A percentile compares a stretch with the other conserved stretches of the same genome.
These are phyloP conservation scores for Fusarium sp. DNA, from an alignment of 2,329 filamentous ascomycete genomes.

Conservation along the genomic window DNA sequence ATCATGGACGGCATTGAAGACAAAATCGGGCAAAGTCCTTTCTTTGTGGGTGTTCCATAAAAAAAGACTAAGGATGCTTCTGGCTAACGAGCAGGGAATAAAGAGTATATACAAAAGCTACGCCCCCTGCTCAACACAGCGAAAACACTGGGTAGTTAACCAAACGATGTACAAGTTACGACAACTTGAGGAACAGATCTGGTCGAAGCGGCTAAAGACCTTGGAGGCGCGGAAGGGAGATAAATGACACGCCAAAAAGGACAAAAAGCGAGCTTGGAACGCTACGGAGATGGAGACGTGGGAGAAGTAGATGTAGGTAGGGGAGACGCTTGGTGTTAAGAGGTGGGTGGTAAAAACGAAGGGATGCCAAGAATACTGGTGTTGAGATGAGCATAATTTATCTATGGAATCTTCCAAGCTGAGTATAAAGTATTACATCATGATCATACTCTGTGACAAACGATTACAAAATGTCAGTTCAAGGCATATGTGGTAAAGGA, in stretches of 20 bases:
- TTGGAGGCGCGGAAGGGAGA: neutral
- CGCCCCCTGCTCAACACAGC: neutral
- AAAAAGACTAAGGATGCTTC: too few species aligned
- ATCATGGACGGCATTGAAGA: too few species aligned
- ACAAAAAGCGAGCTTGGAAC: too few species aligned
- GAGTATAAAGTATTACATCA: neutral
- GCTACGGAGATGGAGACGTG: too few species aligned
- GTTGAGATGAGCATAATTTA: neutral
- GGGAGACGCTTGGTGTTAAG: too few species aligned
- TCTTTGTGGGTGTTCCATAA: too few species aligned
- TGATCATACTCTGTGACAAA: neutral
- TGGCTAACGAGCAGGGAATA: neutral
- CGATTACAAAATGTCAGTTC: neutral
- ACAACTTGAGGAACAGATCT: conserved; percentile 77
- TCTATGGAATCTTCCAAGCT: neutral
- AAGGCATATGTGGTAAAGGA: too few species aligned
- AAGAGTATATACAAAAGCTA: neutral
- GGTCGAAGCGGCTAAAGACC: conserved; percentile 56
- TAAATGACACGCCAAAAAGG: neutral
- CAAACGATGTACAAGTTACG: conserved; percentile 40
- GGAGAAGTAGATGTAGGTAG: too few species aligned
- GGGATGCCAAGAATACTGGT: neutral
- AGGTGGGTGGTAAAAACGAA: neutral
- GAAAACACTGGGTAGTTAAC: too few species aligned
- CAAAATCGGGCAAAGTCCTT: too few species aligned